These are phyloP conservation scores for Hymenotorrendiella dingleyae DNA, from an alignment of 2,329 filamentous ascomycete genomes.

Conservation along the genomic window DNA sequence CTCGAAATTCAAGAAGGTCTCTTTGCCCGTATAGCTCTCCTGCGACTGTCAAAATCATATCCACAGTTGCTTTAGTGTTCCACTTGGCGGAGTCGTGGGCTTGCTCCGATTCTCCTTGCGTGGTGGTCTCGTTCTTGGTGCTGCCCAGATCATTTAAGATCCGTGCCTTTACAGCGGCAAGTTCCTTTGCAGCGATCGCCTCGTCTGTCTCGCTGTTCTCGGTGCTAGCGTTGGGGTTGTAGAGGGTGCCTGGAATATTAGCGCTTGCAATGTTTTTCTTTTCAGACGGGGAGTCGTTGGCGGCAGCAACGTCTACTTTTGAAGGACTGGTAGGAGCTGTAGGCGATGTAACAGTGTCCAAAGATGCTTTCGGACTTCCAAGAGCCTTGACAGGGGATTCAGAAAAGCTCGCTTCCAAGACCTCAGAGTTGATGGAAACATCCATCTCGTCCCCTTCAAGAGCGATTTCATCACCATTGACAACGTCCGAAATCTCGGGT, in stretches of 20 bases:
- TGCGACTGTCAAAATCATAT: constrained; percentile 85
- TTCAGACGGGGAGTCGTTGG: too few species aligned
- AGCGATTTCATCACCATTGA: constrained; percentile 15
- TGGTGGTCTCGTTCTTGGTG: not conserved
- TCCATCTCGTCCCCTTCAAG: constrained; percentile 8
- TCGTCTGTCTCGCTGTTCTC: not conserved
- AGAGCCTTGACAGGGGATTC: not conserved
- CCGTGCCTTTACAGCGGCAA: constrained; percentile 38
- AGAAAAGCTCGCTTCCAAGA: not conserved
- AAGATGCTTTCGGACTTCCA: not conserved
- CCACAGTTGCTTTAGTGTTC: constrained; percentile 60
- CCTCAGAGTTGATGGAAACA: too few species aligned
- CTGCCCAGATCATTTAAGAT: constrained; percentile 21
- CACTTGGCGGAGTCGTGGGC: constrained; percentile 22
- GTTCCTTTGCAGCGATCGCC: not conserved
- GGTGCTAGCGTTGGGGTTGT: not conserved
- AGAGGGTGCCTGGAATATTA: not conserved
- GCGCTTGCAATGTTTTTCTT: not conserved
- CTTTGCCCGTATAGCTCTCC: constrained; percentile 87
- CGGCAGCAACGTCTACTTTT: not conserved
- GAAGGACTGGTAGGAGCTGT: not conserved
- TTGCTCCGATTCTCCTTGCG: not conserved
- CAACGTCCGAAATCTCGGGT: constrained; percentile 12
- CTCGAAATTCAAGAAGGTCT: constrained; percentile 72
- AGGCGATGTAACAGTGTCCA: not conserved